phyloP scores from a whole-genome alignment of 257 asterid genomes.

The Solanum pimpinellifolium region DNA sequence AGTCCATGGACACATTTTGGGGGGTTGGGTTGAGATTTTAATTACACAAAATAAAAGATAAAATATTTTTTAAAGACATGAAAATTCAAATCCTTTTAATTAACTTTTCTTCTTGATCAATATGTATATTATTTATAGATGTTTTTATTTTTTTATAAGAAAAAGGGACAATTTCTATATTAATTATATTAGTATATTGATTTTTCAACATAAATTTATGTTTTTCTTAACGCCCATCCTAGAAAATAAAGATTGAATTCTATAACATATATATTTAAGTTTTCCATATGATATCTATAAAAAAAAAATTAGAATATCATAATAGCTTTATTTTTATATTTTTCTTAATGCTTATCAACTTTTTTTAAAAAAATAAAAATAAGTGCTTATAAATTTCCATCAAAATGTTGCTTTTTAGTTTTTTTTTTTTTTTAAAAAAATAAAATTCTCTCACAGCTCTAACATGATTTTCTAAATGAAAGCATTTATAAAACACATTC shows the following conservation, averaged over 20 bases:
- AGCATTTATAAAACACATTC: background rate
- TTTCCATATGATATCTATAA: background rate
- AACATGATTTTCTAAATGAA: no score
- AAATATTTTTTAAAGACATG: background rate
- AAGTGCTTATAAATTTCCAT: background rate
- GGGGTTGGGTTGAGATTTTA: background rate
- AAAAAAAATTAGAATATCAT: background rate
- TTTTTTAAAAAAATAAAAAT: no score
- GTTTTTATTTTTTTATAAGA: background rate
- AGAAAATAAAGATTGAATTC: background rate
- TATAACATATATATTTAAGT: background rate
- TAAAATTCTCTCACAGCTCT: background rate
- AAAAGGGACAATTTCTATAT: background rate
- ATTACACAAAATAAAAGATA: background rate
- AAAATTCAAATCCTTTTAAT: background rate
- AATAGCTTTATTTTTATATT: background rate
- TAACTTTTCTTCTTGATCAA: background rate
- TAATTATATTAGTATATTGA: background rate
- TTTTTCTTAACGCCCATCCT: background rate
- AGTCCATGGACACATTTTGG: no score
- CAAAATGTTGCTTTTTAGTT: no score
- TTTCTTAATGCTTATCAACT: no score
- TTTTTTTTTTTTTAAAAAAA: no score
- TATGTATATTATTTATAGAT: background rate
- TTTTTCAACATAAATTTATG: background rate